Evolutionary conservation across 2,329 filamentous ascomycete genomes (phyloP).

Genomic region (Claviceps maximensis): DNA sequence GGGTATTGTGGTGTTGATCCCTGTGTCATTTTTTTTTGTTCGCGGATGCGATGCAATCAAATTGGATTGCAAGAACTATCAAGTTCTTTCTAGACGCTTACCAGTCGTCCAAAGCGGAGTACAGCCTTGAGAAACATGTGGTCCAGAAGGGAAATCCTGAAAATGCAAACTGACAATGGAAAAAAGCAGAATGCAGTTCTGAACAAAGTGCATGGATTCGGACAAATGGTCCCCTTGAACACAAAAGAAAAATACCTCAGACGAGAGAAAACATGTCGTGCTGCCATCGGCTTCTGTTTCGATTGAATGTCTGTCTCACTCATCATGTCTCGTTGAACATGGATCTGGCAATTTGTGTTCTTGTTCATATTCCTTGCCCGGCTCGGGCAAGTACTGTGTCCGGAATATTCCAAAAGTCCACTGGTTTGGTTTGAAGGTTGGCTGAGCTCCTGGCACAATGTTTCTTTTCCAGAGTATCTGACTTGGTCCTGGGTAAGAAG

Average conservation of each 20-base stretch:
- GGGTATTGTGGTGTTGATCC: background rate
- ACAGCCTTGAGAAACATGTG: background rate
- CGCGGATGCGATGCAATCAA: conserved; percentile 14
- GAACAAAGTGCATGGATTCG: background rate
- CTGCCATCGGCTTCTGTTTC: background rate
- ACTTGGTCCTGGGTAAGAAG: background rate
- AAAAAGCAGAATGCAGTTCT: background rate
- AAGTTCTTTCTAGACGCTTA: conserved; percentile 6
- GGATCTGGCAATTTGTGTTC: background rate
- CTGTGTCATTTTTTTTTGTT: background rate
- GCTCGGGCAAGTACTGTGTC: conserved; percentile 9
- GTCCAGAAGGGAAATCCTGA: background rate
- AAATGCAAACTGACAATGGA: background rate
- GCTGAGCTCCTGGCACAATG: background rate
- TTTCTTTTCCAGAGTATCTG: background rate
- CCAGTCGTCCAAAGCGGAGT: conserved; percentile 2
- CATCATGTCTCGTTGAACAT: background rate
- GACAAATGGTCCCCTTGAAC: background rate
- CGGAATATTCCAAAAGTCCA: background rate
- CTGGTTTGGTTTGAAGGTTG: background rate
- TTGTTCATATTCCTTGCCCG: conserved; percentile 5
- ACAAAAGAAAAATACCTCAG: background rate
- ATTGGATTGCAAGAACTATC: conserved; percentile 11
- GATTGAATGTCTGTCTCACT: conserved; percentile 1
- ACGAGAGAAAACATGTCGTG: background rate